These are phyloP conservation scores for Penicillium olsonii DNA, from an alignment of 2,329 filamentous ascomycete genomes.

Conservation along the genomic window DNA sequence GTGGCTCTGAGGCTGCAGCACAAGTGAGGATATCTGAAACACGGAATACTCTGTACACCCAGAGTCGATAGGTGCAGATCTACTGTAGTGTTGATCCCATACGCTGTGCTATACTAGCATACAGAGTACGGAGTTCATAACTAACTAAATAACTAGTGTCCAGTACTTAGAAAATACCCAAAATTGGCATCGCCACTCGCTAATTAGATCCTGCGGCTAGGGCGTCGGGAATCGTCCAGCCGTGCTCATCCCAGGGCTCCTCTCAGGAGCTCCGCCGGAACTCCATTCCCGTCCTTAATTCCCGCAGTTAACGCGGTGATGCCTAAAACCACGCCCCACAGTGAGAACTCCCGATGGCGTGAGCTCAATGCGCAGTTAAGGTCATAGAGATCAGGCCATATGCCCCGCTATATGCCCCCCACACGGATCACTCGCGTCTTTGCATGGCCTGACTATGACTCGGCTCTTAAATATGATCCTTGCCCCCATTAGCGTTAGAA, in stretches of 20 bases:
- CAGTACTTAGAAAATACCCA: no score
- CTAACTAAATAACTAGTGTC: no score
- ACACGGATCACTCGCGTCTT: slow-evolving; percentile 20
- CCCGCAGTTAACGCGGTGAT: slow-evolving; percentile 1
- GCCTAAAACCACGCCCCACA: background rate
- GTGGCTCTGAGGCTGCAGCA: no score
- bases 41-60: no score
- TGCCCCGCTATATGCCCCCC: slow-evolving; percentile 16
- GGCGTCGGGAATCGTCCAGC: background rate
- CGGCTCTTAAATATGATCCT: slow-evolving; percentile 13
- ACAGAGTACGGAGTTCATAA: no score
- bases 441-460: slow-evolving; percentile 19
- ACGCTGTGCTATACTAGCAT: no score
- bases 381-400: slow-evolving; percentile 18
- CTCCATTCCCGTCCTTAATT: background rate
- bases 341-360: slow-evolving; percentile 25
- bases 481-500: background rate
- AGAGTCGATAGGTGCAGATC: no score
- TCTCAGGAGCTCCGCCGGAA: background rate
- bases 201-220: background rate
- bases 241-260: background rate
- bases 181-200: no score
- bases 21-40: no score
- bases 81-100: no score
- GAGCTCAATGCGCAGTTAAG: slow-evolving; percentile 10